A percentile compares a stretch with the other conserved stretches of the same genome.
Evolutionary conservation across 2,329 filamentous ascomycete genomes (phyloP).

Genomic region (Alternaria sp.): DNA sequence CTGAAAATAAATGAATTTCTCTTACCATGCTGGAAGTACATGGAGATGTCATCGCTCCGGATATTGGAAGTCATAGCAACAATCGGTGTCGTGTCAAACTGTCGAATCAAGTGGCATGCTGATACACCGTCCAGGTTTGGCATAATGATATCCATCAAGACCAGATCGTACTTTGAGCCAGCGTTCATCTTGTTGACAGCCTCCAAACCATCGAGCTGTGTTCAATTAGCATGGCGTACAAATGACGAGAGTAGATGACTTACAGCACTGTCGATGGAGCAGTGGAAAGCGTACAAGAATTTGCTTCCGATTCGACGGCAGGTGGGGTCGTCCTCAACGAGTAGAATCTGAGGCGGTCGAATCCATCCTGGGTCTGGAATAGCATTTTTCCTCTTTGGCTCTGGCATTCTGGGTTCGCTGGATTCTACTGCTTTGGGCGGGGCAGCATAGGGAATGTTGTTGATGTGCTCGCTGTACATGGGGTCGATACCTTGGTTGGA

Average conservation of each 20-base stretch:
- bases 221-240: constrained; percentile 30
- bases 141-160: constrained; percentile 79
- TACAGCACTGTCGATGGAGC: constrained; percentile 68
- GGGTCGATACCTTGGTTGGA: constrained; percentile 92
- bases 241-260: constrained; percentile 35
- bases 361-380: constrained; percentile 69
- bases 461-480: constrained; percentile 90
- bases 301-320: constrained; percentile 71
- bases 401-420: constrained; percentile 55
- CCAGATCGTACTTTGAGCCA: constrained; percentile 68
- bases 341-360: constrained; percentile 76
- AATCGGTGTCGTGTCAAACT: constrained; percentile 85
- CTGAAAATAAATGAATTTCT: neutral
- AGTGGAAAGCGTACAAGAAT: constrained; percentile 69
- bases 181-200: constrained; percentile 84
- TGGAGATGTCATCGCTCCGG: constrained; percentile 91
- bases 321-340: constrained; percentile 83
- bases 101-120: constrained; percentile 89
- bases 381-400: constrained; percentile 66
- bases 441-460: constrained; percentile 88
- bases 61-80: constrained; percentile 99
- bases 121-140: constrained; percentile 94
- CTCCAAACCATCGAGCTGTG: constrained; percentile 81
- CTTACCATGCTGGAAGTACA: constrained; percentile 96
- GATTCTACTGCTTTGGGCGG: constrained; percentile 68